Conservation (phyloP, 2,329 filamentous ascomycete genomes). For the Fusarium tanahbumbuense region DNA sequence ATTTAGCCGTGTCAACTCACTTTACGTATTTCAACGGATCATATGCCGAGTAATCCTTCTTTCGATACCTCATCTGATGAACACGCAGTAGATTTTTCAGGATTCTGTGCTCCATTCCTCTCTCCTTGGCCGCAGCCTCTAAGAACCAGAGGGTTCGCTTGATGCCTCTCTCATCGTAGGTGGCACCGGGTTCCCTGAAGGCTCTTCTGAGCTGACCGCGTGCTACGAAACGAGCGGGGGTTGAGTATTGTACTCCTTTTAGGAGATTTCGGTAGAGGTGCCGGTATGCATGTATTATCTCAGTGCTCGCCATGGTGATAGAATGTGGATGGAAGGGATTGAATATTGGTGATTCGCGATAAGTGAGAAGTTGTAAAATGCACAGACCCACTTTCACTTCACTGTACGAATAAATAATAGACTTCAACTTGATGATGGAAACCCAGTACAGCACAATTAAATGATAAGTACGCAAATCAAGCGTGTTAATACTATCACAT, state of each 20-base stretch:
- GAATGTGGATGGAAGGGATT: not conserved
- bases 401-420: not conserved
- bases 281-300: conserved; percentile 75
- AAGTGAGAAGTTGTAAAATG: conserved; percentile 1
- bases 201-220: conserved; percentile 69
- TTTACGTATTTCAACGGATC: conserved; percentile 35
- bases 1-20: conserved; percentile 37
- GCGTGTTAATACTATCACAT: not conserved
- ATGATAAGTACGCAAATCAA: not conserved
- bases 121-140: conserved; percentile 69
- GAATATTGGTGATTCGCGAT: not conserved
- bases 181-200: conserved; percentile 62
- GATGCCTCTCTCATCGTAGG: conserved; percentile 65
- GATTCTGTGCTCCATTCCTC: conserved; percentile 77
- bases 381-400: conserved; percentile 25
- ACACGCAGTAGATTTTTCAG: conserved; percentile 72
- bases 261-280: conserved; percentile 74
- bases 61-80: conserved; percentile 34
- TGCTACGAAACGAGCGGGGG: conserved; percentile 72
- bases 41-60: conserved; percentile 11
- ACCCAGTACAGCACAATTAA: not conserved
- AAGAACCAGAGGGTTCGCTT: conserved; percentile 78
- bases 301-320: conserved; percentile 43
- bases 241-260: conserved; percentile 77
- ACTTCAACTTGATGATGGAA: not conserved